Base-by-base conservation (phyloP, 139 green algal species). In the Chlamydomonas sphaeroides region DNA sequence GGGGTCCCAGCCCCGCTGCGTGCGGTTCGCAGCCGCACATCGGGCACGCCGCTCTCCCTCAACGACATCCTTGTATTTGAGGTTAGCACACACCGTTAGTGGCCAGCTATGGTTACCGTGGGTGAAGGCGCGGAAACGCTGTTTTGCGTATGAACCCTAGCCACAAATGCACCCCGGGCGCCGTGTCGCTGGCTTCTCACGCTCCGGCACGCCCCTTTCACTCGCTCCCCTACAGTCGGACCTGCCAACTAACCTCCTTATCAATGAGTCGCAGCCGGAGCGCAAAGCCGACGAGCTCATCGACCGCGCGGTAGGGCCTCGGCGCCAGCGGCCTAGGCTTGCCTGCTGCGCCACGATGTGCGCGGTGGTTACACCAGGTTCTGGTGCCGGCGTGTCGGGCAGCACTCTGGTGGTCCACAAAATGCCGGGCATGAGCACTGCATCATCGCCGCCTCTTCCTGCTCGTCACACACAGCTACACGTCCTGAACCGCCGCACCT, bases 1-100 rank as follows among this genome's bases (percentile, higher is more conserved):
- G n/a, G n/a, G n/a, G n/a, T n/a, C n/a, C n/a, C n/a, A n/a, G n/a
- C n/a, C n/a, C n/a, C n/a, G n/a, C n/a, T n/a, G n/a, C n/a, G n/a
- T n/a, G n/a, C n/a, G n/a, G n/a, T n/a, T n/a, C n/a, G n/a, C n/a
- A n/a, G n/a, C n/a, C n/a, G n/a, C n/a, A n/a, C n/a, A n/a, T 38
- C 70, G 23, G 74, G 59, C 11, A 30, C 32, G 8, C 85, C 85
- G 32, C 28, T 76, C 1, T 91, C 65, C 38, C 80, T 91, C 7
- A 89, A 66, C 38, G 87, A 91, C 63, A 72, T 91, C 36, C 87
- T 91, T 25, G 79, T 74, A 1, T 91, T 91, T 49, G 87, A 91
- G 87, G 84, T 88, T 62, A 18, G 49, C 18, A 20, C 49, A 18
- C 18, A 20, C 18, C 2, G 2, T 17, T 17, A 20, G 10, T 14